These are phyloP conservation scores for Carpinus viminea DNA, from an alignment of 306 rosid species.

Conservation along the genomic window DNA sequence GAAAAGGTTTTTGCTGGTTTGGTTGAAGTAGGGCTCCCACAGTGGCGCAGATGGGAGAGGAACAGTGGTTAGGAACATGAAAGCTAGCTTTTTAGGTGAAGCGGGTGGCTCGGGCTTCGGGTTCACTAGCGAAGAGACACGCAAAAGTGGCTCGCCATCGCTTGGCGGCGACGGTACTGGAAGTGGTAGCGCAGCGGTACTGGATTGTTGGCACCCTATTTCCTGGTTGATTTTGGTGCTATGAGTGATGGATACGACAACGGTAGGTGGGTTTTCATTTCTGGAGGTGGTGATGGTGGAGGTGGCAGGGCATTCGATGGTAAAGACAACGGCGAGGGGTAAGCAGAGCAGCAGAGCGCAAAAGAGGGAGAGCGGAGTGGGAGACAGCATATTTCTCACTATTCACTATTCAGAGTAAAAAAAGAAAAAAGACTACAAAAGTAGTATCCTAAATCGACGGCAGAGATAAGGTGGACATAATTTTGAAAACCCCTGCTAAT, in stretches of 20 bases:
- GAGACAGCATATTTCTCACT: slow-evolving; percentile 45
- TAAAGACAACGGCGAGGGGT: slow-evolving; percentile 58
- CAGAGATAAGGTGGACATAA: not conserved
- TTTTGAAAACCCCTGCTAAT: not conserved
- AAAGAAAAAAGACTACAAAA: not conserved
- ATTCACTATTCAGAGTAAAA: too few species aligned
- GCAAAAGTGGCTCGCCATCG: slow-evolving; percentile 39
- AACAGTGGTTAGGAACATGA: too few species aligned
- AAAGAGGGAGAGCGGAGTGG: slow-evolving; percentile 48
- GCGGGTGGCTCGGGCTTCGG: slow-evolving; percentile 40
- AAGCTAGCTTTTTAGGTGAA: too few species aligned
- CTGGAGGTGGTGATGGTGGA: not conserved
- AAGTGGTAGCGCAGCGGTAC: not conserved
- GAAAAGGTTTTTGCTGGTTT: too few species aligned
- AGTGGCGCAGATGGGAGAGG: too few species aligned
- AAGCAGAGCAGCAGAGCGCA: slow-evolving; percentile 59
- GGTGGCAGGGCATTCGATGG: slow-evolving; percentile 38
- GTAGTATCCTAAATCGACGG: slow-evolving; percentile 10
- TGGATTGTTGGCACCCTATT: not conserved
- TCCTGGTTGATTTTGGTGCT: not conserved
- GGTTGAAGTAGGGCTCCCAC: too few species aligned
- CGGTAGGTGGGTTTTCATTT: not conserved
- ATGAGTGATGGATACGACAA: not conserved
- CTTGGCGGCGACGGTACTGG: not conserved
- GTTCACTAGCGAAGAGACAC: slow-evolving; percentile 38